Evolutionary conservation across 805 yeast species (phyloP).

Genomic region (Sugiyamaella chiloensis): DNA sequence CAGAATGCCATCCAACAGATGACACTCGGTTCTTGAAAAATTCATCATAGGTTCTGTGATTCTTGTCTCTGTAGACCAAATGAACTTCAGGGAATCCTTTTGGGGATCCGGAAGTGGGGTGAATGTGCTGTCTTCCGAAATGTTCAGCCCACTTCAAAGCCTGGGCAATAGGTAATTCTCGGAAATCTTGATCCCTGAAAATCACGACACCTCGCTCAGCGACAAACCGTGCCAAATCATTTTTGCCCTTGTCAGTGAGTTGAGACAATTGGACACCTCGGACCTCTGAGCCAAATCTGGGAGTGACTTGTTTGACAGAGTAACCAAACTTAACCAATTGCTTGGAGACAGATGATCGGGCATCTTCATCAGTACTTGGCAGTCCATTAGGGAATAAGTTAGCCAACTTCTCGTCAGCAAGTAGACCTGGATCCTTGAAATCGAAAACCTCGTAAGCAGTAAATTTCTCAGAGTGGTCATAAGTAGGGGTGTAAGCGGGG

Average conservation of each 20-base stretch:
- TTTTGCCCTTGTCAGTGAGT: constrained; percentile 52
- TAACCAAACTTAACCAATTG: constrained; percentile 26
- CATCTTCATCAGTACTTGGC: constrained; percentile 13
- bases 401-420: constrained; percentile 55
- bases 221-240: constrained; percentile 65
- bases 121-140: constrained; percentile 69
- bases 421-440: constrained; percentile 55
- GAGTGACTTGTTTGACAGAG: constrained; percentile 46
- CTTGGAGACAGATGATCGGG: constrained; percentile 8
- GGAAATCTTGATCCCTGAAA: constrained; percentile 69
- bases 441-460: constrained; percentile 53
- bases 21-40: constrained; percentile 20
- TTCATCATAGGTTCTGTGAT: constrained; percentile 26
- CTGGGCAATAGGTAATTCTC: constrained; percentile 34
- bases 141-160: constrained; percentile 52
- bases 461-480: constrained; percentile 56
- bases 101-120: constrained; percentile 72
- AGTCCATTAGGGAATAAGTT: constrained; percentile 43
- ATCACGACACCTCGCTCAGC: constrained; percentile 73
- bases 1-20: constrained; percentile 59
- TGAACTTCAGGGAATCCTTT: constrained; percentile 56
- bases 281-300: constrained; percentile 68
- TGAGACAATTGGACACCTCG: constrained; percentile 59
- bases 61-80: constrained; percentile 51
- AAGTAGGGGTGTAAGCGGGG: constrained; percentile 63